Percentiles rank a stretch among this genome's conserved stretches.
Conservation (phyloP, 352 stramenopile genomes). For the Blastocystis sp. region DNA sequence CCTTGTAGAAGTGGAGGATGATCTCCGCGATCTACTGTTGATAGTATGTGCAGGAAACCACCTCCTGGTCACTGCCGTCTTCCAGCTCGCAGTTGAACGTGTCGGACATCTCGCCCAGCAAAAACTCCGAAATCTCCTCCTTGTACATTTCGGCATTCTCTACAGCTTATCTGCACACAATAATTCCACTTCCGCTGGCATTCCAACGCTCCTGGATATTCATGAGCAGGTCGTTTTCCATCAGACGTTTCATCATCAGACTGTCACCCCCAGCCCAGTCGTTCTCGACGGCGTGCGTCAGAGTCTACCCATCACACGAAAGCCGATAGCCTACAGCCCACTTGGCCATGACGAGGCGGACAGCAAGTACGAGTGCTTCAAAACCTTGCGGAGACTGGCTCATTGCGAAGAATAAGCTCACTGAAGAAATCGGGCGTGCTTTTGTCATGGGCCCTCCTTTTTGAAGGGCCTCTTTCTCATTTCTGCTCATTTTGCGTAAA, state of each 20-base stretch:
- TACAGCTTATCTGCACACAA: not conserved
- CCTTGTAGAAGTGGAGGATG: conserved; percentile 52
- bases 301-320: conserved; percentile 42
- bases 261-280: conserved; percentile 51
- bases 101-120: conserved; percentile 48
- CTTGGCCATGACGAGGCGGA: conserved; percentile 49
- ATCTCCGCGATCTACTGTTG: conserved; percentile 39
- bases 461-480: not conserved
- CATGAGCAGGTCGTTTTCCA: conserved; percentile 60
- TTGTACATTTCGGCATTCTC: conserved; percentile 47
- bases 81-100: conserved; percentile 63
- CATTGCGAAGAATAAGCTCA: conserved; percentile 8
- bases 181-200: conserved; percentile 17
- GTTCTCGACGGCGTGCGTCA: conserved; percentile 39
- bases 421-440: not conserved
- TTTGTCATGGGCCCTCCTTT: not conserved
- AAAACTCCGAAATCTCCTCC: conserved; percentile 58
- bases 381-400: conserved; percentile 15
- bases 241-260: conserved; percentile 62
- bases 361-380: conserved; percentile 39
- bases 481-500: conserved; percentile 2
- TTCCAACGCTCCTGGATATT: conserved; percentile 62
- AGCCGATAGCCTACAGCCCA: conserved; percentile 30
- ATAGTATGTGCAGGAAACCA: not conserved
- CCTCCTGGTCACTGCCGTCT: conserved; percentile 55